Percentiles rank a stretch among this genome's conserved stretches.
These are phyloP conservation scores for Mycena latifolia DNA, from an alignment of 768 basidiomycete species.

Conservation along the genomic window DNA sequence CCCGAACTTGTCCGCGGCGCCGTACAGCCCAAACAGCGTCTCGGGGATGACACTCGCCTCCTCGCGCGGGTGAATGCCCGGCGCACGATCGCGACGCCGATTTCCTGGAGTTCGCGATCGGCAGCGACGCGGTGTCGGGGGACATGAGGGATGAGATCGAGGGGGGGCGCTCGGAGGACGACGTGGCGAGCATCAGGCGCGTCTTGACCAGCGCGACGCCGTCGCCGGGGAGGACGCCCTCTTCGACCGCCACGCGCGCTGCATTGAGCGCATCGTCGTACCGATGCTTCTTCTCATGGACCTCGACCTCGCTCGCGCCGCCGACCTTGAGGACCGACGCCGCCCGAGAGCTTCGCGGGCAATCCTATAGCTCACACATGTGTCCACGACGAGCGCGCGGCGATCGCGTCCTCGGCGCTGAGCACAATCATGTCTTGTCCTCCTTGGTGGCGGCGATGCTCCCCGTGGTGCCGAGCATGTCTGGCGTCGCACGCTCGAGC, in stretches of 20 bases:
- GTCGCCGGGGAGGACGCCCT: slow-evolving; percentile 97
- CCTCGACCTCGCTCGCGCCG: slow-evolving; percentile 93
- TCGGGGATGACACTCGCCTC: slow-evolving; percentile 95
- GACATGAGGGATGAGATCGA: slow-evolving; percentile 62
- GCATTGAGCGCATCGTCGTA: slow-evolving; percentile 98
- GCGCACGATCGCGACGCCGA: slow-evolving; percentile 93
- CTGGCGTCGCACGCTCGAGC: slow-evolving; percentile 89
- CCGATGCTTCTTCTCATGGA: slow-evolving; percentile 99
- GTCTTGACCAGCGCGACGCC: slow-evolving; percentile 95
- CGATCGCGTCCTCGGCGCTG: slow-evolving; percentile 90
- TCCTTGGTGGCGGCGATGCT: slow-evolving; percentile 97
- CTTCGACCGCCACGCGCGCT: slow-evolving; percentile 98
- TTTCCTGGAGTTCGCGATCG: slow-evolving; percentile 93
- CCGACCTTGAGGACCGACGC: slow-evolving; percentile 98
- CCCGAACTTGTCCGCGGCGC: slow-evolving; percentile 79
- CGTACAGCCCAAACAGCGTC: slow-evolving; percentile 79
- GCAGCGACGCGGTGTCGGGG: slow-evolving; percentile 74
- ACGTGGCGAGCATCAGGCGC: slow-evolving; percentile 74
- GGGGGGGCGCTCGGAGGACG: slow-evolving; percentile 58
- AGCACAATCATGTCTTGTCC: slow-evolving; percentile 96
- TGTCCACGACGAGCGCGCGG: slow-evolving; percentile 85
- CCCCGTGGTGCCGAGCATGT: slow-evolving; percentile 92
- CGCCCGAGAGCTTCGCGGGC: slow-evolving; percentile 96
- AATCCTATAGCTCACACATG: slow-evolving; percentile 95
- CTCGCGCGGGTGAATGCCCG: slow-evolving; percentile 92